Conservation (phyloP, 1,139 yeast genomes). For the Suhomyces chickasaworum region DNA sequence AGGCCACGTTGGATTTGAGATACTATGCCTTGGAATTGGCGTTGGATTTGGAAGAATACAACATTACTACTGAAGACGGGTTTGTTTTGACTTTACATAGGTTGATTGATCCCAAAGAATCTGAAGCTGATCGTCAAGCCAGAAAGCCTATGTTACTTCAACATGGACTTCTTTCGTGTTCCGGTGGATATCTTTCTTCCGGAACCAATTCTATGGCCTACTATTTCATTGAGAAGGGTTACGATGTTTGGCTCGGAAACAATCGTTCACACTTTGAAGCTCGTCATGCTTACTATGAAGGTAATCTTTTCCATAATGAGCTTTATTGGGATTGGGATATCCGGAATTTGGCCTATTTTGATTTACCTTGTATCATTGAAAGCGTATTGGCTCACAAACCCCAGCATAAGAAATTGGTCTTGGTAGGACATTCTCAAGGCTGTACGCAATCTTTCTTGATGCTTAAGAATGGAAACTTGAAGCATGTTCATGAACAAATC, state of each 20-base stretch:
- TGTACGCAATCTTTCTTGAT: constrained; percentile 79
- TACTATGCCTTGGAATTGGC: constrained; percentile 69
- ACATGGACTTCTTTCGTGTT: constrained; percentile 86
- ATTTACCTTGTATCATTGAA: constrained; percentile 71
- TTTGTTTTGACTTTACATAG: constrained; percentile 67
- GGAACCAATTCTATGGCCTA: constrained; percentile 79
- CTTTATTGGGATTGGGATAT: constrained; percentile 85
- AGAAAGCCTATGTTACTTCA: constrained; percentile 68
- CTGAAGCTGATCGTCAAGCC: constrained; percentile 27
- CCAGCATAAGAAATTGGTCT: constrained; percentile 50
- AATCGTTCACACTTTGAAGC: constrained; percentile 86
- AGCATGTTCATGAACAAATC: constrained; percentile 46
- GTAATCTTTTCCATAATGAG: constrained; percentile 50
- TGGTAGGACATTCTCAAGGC: constrained; percentile 91
- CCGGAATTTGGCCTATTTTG: constrained; percentile 73
- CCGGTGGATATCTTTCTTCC: constrained; percentile 79
- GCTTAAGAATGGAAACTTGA: constrained; percentile 41
- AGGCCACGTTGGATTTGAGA: constrained; percentile 44
- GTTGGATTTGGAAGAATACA: constrained; percentile 58
- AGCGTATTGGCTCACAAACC: constrained; percentile 52
- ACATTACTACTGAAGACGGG: constrained; percentile 78
- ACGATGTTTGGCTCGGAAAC: constrained; percentile 93
- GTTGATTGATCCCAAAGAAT: constrained; percentile 54
- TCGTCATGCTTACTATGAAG: constrained; percentile 47
- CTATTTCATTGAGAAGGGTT: constrained; percentile 60